Conservation (phyloP, 1,284 basidiomycete species). For the Tilletia setariae region DNA sequence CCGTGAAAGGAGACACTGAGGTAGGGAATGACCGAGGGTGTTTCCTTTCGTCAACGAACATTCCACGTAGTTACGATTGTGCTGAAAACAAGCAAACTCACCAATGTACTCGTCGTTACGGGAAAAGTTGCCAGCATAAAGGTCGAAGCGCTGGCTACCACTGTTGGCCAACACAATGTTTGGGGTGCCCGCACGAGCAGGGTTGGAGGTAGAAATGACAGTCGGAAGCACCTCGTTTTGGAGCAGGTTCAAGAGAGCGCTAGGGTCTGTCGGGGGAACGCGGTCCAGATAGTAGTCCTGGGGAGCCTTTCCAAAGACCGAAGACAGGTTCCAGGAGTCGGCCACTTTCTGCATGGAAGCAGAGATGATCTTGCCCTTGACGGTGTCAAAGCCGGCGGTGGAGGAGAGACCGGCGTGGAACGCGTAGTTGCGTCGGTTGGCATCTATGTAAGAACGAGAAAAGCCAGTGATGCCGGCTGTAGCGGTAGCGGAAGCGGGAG, state of each 20-base stretch:
- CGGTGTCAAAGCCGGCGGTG: conserved; percentile 38
- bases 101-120: conserved; percentile 44
- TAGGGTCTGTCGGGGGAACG: conserved; percentile 32
- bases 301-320: conserved; percentile 45
- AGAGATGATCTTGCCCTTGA: conserved; percentile 40
- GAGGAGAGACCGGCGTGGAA: conserved; percentile 28
- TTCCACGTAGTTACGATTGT: too few species aligned
- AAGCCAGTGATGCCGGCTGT: conserved; percentile 49
- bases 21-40: too few species aligned
- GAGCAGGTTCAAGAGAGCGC: conserved; percentile 43
- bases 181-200: conserved; percentile 27
- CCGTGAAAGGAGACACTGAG: conserved; percentile 38
- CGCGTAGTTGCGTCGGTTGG: conserved; percentile 56
- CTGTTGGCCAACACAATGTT: conserved; percentile 49
- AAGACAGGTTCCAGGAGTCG: conserved; percentile 42
- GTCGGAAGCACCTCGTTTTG: conserved; percentile 42
- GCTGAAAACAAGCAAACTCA: too few species aligned
- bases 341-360: conserved; percentile 42
- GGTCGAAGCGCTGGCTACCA: conserved; percentile 38
- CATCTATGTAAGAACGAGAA: conserved; percentile 58
- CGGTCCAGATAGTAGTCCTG: conserved; percentile 51
- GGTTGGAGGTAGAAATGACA: conserved; percentile 44
- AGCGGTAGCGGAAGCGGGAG: conserved; percentile 32
- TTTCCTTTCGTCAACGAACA: too few species aligned
- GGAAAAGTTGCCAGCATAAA: conserved; percentile 42